Base-by-base conservation (phyloP, 2,329 filamentous ascomycete genomes). In the Penicillium sp. region DNA sequence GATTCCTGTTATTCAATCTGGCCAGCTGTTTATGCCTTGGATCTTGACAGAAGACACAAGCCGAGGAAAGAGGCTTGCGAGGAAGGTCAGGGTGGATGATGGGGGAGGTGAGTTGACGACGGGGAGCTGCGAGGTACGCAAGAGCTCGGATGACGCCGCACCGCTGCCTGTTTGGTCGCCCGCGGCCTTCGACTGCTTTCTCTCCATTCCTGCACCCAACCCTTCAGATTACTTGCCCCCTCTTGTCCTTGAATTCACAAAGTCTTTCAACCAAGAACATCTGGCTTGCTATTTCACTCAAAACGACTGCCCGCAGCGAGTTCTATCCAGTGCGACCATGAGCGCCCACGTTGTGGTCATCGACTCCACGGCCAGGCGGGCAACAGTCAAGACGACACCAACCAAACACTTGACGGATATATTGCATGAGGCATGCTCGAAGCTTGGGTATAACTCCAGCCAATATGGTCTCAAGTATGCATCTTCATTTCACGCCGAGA, bases 311-410 rank as follows among this genome's bases (percentile, higher is more conserved):
- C n/a, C n/a, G n/a, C n/a, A n/a, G n/a, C 17, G 28, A 42, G 34
- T 39, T 45, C 32, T 16, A 33, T 20, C 36, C 25, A 27, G 18
- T 23, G 25, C 28, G 54, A 71, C 48, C 51, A 95, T 95, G 87
- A 81, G 88, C 51, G 85, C 89, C 37, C 86, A 93, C 63, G 88
- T 97, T 43, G 84, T 90, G 54, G 87, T 97, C 37, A 83, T 95
- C 51, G 84, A 91, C 63, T 81, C 84, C 26, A 82, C 87, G 54
- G 78, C 90, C 54, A 83, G 86, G 53, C 80, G 88, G 56, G 79
- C 83, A 35, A 86, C 80, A 28, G 76, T 98, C 66, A 94, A 94
- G 67, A 90, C 93, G 40, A 84, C 77, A 0, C 88, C 89, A 0
- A 77, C 78, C 40, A 95, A 84, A 49, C 85, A 87, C 56, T 72